A percentile compares a stretch with the other conserved stretches of the same genome.
Evolutionary conservation across 1,284 basidiomycete species (phyloP).

Genomic region (Chiua sp.): DNA sequence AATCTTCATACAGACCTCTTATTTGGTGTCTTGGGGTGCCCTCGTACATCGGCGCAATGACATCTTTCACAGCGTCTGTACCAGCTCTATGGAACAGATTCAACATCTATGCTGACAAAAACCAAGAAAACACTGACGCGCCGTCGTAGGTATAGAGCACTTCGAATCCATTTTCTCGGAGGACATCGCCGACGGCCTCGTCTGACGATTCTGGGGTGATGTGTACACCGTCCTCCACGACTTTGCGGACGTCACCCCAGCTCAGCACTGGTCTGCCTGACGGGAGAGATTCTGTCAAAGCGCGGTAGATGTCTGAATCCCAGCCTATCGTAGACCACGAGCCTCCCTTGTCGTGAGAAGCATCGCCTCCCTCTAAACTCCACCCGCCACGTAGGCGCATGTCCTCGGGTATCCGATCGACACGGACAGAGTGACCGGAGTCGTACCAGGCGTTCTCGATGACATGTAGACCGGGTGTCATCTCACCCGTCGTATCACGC

Average conservation of each 20-base stretch:
- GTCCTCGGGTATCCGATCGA: conserved; percentile 36
- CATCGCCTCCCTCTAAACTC: conserved; percentile 15
- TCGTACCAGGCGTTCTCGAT: conserved; percentile 45
- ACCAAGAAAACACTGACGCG: conserved; percentile 38
- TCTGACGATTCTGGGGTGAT: conserved; percentile 28
- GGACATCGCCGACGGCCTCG: conserved; percentile 36
- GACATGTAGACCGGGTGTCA: conserved; percentile 35
- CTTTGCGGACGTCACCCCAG: conserved; percentile 22
- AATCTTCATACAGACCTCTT: conserved; percentile 47
- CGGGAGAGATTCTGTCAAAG: conserved; percentile 20
- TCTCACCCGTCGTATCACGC: conserved; percentile 1
- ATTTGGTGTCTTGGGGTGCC: conserved; percentile 39
- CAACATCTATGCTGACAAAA: neutral
- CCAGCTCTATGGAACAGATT: conserved; percentile 36
- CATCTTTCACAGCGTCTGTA: conserved; percentile 46
- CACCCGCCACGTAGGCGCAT: conserved; percentile 40
- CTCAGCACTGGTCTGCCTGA: conserved; percentile 13
- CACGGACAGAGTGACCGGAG: conserved; percentile 38
- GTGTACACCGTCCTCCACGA: conserved; percentile 27
- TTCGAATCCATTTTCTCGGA: conserved; percentile 44
- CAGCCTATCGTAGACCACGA: conserved; percentile 27
- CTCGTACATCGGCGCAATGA: conserved; percentile 42
- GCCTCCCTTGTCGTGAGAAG: conserved; percentile 19
- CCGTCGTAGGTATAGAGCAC: conserved; percentile 43
- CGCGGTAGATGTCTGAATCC: conserved; percentile 23